Evolutionary conservation across 805 yeast genomes (phyloP), one percentile per base, ranked within the genome.

Genomic region (Brettanomyces anomalus): DNA sequence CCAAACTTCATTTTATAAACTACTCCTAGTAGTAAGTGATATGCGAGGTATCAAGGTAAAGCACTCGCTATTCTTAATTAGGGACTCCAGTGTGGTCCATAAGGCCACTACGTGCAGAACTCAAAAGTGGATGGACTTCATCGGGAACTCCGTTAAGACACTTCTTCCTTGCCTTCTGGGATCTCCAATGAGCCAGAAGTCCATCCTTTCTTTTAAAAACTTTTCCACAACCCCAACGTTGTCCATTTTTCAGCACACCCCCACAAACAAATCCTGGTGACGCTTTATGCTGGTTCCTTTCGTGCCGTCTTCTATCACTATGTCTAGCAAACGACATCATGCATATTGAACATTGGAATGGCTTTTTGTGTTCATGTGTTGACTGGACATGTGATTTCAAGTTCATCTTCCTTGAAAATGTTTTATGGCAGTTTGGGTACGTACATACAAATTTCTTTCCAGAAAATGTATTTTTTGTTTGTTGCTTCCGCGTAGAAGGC

Each of bases 211-310:
- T 46, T 42, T 59, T 60, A 40, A 62, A 62, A n/a, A 44, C 45
- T 46, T 60, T 62, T 19, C 64, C 62, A 43, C 66, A 62, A 4
- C 66, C 66, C 66, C 66, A 62, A 17, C 43, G 45, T 16, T 50
- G 49, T 20, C 64, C 66, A 32, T 47, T 51, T 20, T 55, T 53
- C 20, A 49, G 40, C 13, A 51, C 43, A 1, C 65, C 66, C 7
- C 57, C 60, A 45, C 66, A 62, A 8, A 57, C 47, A 41, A 43
- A 58, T 1, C 55, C 53, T 1, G 52, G 46, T 5, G 44, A 42
- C 14, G 41, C 41, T n/a, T 49, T 50, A 46, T 62, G 65, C 46
- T 60, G 65, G 42, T 57, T 57, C 21, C 57, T 54, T 43, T 62
- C 66, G 39, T 62, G 66, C 37, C 66, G 50, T 19, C 62, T 47